A percentile compares a stretch with the other conserved stretches of the same genome.
These are phyloP conservation scores for Prosopis cineraria DNA, from an alignment of 306 rosid species.

Conservation along the genomic window DNA sequence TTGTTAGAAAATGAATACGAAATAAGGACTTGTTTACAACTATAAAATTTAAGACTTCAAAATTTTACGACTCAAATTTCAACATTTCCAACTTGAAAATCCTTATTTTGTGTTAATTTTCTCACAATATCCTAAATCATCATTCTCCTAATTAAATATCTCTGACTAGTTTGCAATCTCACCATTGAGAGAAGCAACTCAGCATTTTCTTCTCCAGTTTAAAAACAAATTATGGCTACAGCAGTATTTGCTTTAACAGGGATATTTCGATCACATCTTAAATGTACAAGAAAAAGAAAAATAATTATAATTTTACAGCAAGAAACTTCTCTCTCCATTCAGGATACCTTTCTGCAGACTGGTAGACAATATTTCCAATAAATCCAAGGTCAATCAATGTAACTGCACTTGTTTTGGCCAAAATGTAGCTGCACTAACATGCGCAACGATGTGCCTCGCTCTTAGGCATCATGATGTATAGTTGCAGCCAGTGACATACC, in stretches of 20 bases:
- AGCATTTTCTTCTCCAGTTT: background rate
- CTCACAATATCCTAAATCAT: too few relatives aligned
- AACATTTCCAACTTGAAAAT: too few relatives aligned
- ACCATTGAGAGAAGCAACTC: background rate
- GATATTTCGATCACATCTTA: background rate
- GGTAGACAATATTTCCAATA: background rate
- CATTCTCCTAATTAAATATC: too few relatives aligned
- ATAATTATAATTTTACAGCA: constrained; percentile 3
- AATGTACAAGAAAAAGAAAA: background rate
- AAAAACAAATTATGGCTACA: background rate
- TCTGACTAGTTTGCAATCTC: too few relatives aligned
- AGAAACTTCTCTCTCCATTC: background rate
- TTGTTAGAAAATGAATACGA: too few relatives aligned
- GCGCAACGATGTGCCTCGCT: background rate
- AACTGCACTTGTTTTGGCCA: background rate
- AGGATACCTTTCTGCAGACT: constrained; percentile 19
- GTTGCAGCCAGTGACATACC: background rate
- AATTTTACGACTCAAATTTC: too few relatives aligned
- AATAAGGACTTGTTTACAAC: too few relatives aligned
- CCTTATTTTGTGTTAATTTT: too few relatives aligned
- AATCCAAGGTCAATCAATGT: background rate
- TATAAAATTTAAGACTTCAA: too few relatives aligned
- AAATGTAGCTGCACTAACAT: constrained; percentile 8
- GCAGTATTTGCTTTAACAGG: background rate
- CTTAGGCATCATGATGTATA: background rate